These are phyloP conservation scores for Esteya vermicola DNA, from an alignment of 2,329 filamentous ascomycete genomes.

Conservation along the genomic window DNA sequence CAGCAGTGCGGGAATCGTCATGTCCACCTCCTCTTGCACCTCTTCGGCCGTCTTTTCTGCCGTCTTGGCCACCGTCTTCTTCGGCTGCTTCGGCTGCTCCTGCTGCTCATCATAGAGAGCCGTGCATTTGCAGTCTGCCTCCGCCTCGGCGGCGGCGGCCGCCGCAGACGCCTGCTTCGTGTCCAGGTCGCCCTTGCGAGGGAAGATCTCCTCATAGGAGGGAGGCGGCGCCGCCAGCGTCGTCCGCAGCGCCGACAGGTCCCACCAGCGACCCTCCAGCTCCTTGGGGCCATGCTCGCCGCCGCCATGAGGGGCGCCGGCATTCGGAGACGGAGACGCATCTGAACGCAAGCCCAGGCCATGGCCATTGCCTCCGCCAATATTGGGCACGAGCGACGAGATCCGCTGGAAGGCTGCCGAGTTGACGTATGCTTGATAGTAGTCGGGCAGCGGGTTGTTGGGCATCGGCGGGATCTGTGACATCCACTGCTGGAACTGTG, in stretches of 20 bases:
- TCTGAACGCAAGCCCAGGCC: no score
- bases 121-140: slow-evolving; percentile 34
- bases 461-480: slow-evolving; percentile 31
- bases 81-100: slow-evolving; percentile 16
- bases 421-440: slow-evolving; percentile 55
- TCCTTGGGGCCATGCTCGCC: slow-evolving; percentile 24
- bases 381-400: slow-evolving; percentile 57
- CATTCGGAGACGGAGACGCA: no score
- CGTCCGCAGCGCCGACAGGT: slow-evolving; percentile 36
- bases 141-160: slow-evolving; percentile 41
- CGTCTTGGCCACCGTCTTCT: neutral
- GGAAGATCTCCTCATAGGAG: slow-evolving; percentile 65
- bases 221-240: slow-evolving; percentile 44
- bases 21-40: neutral
- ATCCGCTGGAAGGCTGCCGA: slow-evolving; percentile 53
- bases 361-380: slow-evolving; percentile 25
- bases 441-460: slow-evolving; percentile 34
- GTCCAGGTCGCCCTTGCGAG: slow-evolving; percentile 27
- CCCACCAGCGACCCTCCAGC: slow-evolving; percentile 49
- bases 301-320: slow-evolving; percentile 23
- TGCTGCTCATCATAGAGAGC: slow-evolving; percentile 8
- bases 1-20: slow-evolving; percentile 26
- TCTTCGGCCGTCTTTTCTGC: neutral
- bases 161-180: slow-evolving; percentile 44
- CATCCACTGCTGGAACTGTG: slow-evolving; percentile 63